phyloP scores from a whole-genome alignment of 2,329 filamentous ascomycete species.

The Trichoderma simmonsii region DNA sequence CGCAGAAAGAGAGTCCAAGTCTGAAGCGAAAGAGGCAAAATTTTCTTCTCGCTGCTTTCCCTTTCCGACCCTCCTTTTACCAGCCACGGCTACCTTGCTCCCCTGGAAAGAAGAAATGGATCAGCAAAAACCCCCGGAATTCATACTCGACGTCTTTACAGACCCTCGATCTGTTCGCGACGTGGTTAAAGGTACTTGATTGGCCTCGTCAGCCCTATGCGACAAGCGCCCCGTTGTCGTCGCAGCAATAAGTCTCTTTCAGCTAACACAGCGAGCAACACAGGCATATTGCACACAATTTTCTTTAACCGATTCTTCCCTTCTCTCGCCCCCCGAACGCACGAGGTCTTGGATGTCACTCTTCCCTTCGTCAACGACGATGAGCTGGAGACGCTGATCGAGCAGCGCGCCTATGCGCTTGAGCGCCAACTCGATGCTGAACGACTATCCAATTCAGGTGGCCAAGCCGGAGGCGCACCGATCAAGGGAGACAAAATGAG shows the following conservation, averaged over 20 bases:
- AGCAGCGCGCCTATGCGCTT: slow-evolving; percentile 76
- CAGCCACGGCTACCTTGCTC: not conserved
- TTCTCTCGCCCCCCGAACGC: slow-evolving; percentile 73
- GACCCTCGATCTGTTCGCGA: slow-evolving; percentile 88
- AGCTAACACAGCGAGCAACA: not conserved
- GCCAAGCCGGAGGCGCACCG: slow-evolving; percentile 13
- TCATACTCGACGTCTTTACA: slow-evolving; percentile 89
- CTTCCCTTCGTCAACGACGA: slow-evolving; percentile 86
- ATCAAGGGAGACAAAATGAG: slow-evolving; percentile 40
- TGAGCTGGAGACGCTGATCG: slow-evolving; percentile 89
- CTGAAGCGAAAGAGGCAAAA: not conserved
- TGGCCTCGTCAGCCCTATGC: not conserved
- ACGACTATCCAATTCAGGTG: slow-evolving; percentile 38
- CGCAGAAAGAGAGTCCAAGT: not conserved
- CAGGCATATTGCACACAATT: slow-evolving; percentile 91
- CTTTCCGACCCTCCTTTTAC: not conserved
- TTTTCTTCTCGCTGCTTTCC: not conserved
- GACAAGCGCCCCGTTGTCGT: not conserved
- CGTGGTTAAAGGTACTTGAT: slow-evolving; percentile 73
- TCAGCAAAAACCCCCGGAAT: slow-evolving; percentile 68
- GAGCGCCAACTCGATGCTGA: slow-evolving; percentile 71
- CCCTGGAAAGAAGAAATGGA: slow-evolving; percentile 39
- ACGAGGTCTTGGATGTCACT: slow-evolving; percentile 86
- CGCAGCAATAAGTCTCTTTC: not conserved
- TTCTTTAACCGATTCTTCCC: slow-evolving; percentile 99